A percentile compares a stretch with the other conserved stretches of the same genome.
Conservation (phyloP, 2,329 filamentous ascomycete species). For the Stemphylium lycopersici region DNA sequence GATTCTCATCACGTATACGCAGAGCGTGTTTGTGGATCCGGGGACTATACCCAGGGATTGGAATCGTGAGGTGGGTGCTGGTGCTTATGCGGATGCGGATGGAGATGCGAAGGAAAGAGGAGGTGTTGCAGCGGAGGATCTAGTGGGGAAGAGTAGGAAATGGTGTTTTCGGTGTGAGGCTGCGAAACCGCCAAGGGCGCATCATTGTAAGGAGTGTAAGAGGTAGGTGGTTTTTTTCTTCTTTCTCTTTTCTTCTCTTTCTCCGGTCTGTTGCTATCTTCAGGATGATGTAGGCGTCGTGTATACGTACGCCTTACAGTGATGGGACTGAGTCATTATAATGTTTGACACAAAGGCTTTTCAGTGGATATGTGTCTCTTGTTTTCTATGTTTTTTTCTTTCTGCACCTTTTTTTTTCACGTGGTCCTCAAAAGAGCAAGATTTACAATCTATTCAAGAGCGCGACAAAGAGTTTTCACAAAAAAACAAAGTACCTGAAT, state of each 20-base stretch:
- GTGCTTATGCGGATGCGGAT: neutral
- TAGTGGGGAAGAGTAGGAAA: constrained; percentile 43
- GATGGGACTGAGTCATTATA: too few relatives aligned
- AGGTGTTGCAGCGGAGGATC: neutral
- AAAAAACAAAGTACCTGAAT: neutral
- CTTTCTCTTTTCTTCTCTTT: neutral
- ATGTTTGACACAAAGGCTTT: too few relatives aligned
- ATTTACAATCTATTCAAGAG: too few relatives aligned
- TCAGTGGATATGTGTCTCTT: too few relatives aligned
- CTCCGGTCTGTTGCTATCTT: neutral
- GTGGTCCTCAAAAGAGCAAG: neutral
- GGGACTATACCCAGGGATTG: constrained; percentile 57
- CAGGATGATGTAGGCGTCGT: too few relatives aligned
- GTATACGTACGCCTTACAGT: too few relatives aligned
- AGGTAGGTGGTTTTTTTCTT: constrained; percentile 49
- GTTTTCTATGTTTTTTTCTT: neutral
- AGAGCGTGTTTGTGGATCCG: constrained; percentile 65
- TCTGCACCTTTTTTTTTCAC: neutral
- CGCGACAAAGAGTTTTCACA: too few relatives aligned
- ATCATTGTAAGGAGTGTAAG: constrained; percentile 79
- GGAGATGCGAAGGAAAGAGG: neutral
- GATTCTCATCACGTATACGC: constrained; percentile 73
- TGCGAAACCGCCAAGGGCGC: constrained; percentile 76
- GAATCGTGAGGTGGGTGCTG: constrained; percentile 16
- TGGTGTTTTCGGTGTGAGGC: constrained; percentile 81